Conservation (phyloP, 306 rosid genomes). For the Cucumis sativus region Cucumber_9930_V3 NC_026655.2:1899501-1900000, state of each 20-base stretch:
- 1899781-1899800: not conserved
- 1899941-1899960: not conserved
- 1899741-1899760: not conserved
- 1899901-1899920: not conserved
- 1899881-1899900: constrained; percentile 2
- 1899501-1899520: not conserved
- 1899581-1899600: not conserved
- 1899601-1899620: not conserved
- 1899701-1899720: not conserved
- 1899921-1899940: constrained; percentile 6
- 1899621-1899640: not conserved
- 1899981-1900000: not conserved
- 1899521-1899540: not conserved
- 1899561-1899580: not conserved
- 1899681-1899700: not conserved
- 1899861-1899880: not conserved
- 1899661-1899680: not conserved
- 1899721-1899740: not conserved
- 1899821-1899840: not conserved
- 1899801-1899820: not conserved
- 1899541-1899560: not conserved
- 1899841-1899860: not conserved
- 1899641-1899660: not conserved
- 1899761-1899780: not conserved
- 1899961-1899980: not conserved